A percentile compares a stretch with the other conserved stretches of the same genome.
Evolutionary conservation across 345 rosid species (phyloP).

Genomic region (Boechera retrofracta): DNA sequence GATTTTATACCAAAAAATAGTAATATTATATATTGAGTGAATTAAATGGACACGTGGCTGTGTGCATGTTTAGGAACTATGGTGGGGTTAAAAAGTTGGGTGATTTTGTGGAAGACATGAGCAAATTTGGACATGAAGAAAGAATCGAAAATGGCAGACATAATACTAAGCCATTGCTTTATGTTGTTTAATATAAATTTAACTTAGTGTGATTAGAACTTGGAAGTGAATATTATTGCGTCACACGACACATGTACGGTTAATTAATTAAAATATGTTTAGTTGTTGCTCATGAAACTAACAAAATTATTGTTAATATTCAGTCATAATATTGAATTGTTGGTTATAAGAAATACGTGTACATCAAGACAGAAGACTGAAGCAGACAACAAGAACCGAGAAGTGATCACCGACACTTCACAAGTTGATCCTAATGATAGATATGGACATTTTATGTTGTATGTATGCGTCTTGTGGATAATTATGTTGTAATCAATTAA

Average conservation of each 20-base stretch:
- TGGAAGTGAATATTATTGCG: conserved; percentile 34
- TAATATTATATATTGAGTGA: background rate
- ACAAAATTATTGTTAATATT: conserved; percentile 39
- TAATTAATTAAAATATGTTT: background rate
- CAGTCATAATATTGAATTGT: conserved; percentile 15
- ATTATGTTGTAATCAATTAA: conserved; percentile 38
- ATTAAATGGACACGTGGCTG: conserved; percentile 40
- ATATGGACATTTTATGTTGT: conserved; percentile 23
- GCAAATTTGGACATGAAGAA: conserved; percentile 36
- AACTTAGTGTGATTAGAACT: conserved; percentile 34
- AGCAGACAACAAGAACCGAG: conserved; percentile 32
- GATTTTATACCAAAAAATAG: background rate
- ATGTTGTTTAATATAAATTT: conserved; percentile 1
- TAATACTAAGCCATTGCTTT: conserved; percentile 33
- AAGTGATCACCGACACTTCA: conserved; percentile 40
- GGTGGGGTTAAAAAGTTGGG: conserved; percentile 48
- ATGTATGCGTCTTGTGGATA: conserved; percentile 28
- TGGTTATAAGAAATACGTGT: conserved; percentile 17
- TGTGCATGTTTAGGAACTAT: conserved; percentile 42
- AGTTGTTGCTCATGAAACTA: conserved; percentile 38
- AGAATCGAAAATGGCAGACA: conserved; percentile 47
- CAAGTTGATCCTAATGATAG: conserved; percentile 27
- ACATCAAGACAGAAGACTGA: conserved; percentile 21
- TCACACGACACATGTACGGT: conserved; percentile 41
- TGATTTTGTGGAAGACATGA: conserved; percentile 45